Base-by-base conservation (phyloP, 2,329 filamentous ascomycete genomes). In the Emergomyces africanus region DNA sequence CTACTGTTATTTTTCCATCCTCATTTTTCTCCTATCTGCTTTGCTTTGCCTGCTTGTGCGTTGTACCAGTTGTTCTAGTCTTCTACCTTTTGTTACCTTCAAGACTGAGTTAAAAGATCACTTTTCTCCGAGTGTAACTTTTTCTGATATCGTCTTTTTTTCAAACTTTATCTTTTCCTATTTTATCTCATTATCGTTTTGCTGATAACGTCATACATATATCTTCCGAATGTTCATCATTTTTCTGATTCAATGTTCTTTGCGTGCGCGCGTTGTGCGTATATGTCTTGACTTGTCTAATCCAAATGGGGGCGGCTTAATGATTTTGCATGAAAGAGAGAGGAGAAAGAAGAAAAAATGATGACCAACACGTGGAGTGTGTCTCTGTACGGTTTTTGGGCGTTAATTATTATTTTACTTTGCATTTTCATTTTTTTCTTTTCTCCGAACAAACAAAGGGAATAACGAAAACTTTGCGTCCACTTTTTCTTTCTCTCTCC, bases 121-220 rank as follows among this genome's bases (percentile, higher is more conserved):
- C 3, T 14, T 46, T 46, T 46, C 23, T 48, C 23, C 44, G 12
- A 25, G 44, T 48, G 44, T 48, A 48, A 48, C n/a, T n/a, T 48
- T 48, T 48, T 28, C 44, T 20, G 14, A 63, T 46, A 60, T 58
- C 51, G 62, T 60, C 61, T 59, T 57, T 62, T 65, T 60, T 67
- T 68, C 65, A 62, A n/a, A n/a, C n/a, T n/a, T 48, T 48, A 14
- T 5, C 23, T 23, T 25, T 46, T 46, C 2, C 20, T 46, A 46
- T 46, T 44, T 44, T 3, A 25, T 23, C 20, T 61, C 65, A 59
- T 65, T 68, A 64, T 64, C 61, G 66, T 65, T 66, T n/a, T n/a
- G 66, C 67, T 71, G 67, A 69, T 67, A 69, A 67, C 69, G 70
- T 68, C 69, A 72, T 73, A 72, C 70, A 69, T n/a, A 68, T 65